Evolutionary conservation across 768 basidiomycete species (phyloP).

Genomic region (Coprinellus micaceus): DNA sequence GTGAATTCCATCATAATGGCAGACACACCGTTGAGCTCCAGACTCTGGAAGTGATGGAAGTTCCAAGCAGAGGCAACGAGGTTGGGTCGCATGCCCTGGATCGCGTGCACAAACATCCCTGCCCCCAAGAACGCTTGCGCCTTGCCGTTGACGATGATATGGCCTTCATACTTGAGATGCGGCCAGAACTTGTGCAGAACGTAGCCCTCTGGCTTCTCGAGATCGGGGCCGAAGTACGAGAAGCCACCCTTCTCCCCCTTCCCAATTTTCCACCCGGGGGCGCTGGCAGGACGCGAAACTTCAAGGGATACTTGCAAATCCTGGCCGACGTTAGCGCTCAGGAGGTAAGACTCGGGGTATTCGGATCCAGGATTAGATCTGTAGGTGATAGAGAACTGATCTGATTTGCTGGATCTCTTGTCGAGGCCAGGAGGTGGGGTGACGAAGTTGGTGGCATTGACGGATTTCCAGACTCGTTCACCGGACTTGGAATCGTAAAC

Average conservation of each 20-base stretch:
- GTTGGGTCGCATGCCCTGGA: constrained; percentile 98
- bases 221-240: constrained; percentile 79
- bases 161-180: constrained; percentile 56
- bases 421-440: constrained; percentile 74
- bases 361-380: constrained; percentile 50
- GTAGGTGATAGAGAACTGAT: constrained; percentile 76
- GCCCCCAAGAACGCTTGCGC: constrained; percentile 54
- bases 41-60: constrained; percentile 87
- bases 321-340: constrained; percentile 73
- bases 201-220: constrained; percentile 71
- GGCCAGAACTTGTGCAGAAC: constrained; percentile 94
- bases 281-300: constrained; percentile 60
- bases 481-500: constrained; percentile 74
- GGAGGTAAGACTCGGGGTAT: constrained; percentile 70
- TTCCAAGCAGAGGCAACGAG: constrained; percentile 93
- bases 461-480: constrained; percentile 77
- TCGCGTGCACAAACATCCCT: constrained; percentile 92
- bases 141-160: constrained; percentile 62
- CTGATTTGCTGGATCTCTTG: constrained; percentile 82
- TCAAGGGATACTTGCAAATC: constrained; percentile 81
- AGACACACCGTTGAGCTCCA: constrained; percentile 67
- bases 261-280: constrained; percentile 89
- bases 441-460: constrained; percentile 79
- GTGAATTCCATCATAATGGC: constrained; percentile 96
- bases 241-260: constrained; percentile 83